phyloP scores from a whole-genome alignment of 495 filamentous ascomycete species.

The Penicillium pancosmium region DNA sequence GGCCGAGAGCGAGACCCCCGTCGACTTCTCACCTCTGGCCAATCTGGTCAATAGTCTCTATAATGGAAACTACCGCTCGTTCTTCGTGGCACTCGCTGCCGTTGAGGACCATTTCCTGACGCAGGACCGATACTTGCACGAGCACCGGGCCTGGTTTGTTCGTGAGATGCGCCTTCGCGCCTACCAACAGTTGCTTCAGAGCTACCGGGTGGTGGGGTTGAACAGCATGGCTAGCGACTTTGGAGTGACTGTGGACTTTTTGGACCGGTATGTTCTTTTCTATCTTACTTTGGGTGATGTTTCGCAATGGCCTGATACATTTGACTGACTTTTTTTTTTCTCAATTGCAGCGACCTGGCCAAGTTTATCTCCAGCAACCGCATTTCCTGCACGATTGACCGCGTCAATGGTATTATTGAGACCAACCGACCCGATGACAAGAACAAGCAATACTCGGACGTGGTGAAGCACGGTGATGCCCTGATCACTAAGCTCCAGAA shows the following conservation, averaged over 20 bases:
- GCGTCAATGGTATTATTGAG: conserved; percentile 96
- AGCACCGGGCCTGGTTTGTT: conserved; percentile 94
- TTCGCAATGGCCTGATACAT: not conserved
- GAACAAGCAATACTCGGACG: conserved; percentile 98
- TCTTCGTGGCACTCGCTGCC: conserved; percentile 86
- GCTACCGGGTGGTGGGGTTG: conserved; percentile 93
- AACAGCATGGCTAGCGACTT: conserved; percentile 96
- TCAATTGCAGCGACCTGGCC: conserved; percentile 73
- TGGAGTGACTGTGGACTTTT: conserved; percentile 91
- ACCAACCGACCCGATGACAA: conserved; percentile 97
- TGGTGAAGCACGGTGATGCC: conserved; percentile 95
- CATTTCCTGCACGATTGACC: conserved; percentile 95
- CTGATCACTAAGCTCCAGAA: conserved; percentile 99
- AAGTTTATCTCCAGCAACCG: conserved; percentile 96
- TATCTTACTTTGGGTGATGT: not conserved
- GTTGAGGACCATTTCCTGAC: conserved; percentile 94
- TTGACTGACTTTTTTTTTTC: conserved; percentile 19
- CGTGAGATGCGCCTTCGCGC: conserved; percentile 95
- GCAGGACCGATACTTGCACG: conserved; percentile 89
- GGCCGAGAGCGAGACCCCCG: conserved; percentile 70
- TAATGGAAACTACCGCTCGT: conserved; percentile 86
- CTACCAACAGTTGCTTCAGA: conserved; percentile 96
- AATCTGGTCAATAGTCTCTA: conserved; percentile 89
- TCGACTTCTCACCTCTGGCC: conserved; percentile 82
- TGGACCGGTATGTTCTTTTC: conserved; percentile 71